Percentiles rank a stretch among this genome's conserved stretches.
Conservation (phyloP, 2,329 filamentous ascomycete species). For the Pyrenophora graminea region DNA sequence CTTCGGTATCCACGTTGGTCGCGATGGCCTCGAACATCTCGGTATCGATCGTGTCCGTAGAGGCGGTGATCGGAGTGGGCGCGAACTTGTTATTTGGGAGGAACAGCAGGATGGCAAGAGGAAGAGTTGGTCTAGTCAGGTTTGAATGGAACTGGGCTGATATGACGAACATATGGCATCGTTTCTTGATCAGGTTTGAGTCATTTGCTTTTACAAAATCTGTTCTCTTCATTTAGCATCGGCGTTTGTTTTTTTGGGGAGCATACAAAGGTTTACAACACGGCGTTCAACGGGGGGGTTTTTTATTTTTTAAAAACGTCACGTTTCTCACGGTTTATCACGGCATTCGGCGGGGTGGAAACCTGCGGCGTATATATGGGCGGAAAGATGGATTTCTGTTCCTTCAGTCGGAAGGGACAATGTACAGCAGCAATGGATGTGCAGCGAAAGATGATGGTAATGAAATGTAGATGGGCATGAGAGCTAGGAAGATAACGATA, state of each 20-base stretch:
- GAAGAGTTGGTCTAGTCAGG: constrained; percentile 31
- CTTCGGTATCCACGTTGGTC: constrained; percentile 61
- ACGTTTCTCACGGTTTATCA: neutral
- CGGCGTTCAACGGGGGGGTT: too few relatives aligned
- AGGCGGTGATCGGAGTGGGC: constrained; percentile 37
- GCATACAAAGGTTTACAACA: too few relatives aligned
- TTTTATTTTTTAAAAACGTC: too few relatives aligned
- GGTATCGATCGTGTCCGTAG: constrained; percentile 61
- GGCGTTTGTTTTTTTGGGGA: too few relatives aligned
- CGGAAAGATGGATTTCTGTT: too few relatives aligned
- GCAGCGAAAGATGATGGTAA: too few relatives aligned
- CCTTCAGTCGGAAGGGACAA: too few relatives aligned
- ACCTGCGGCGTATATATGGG: neutral
- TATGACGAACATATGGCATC: neutral
- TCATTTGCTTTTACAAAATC: neutral
- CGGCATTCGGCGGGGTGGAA: neutral
- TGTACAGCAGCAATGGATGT: too few relatives aligned
- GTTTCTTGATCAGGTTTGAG: too few relatives aligned
- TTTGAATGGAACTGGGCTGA: neutral
- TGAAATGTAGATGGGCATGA: too few relatives aligned
- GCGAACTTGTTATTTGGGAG: constrained; percentile 45
- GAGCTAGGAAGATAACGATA: too few relatives aligned
- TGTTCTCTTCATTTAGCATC: too few relatives aligned
- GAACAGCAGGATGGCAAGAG: constrained; percentile 37
- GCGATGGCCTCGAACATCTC: constrained; percentile 63